These are phyloP conservation scores for Fusarium sp. DNA, from an alignment of 2,329 filamentous ascomycete species.

Conservation along the genomic window DNA sequence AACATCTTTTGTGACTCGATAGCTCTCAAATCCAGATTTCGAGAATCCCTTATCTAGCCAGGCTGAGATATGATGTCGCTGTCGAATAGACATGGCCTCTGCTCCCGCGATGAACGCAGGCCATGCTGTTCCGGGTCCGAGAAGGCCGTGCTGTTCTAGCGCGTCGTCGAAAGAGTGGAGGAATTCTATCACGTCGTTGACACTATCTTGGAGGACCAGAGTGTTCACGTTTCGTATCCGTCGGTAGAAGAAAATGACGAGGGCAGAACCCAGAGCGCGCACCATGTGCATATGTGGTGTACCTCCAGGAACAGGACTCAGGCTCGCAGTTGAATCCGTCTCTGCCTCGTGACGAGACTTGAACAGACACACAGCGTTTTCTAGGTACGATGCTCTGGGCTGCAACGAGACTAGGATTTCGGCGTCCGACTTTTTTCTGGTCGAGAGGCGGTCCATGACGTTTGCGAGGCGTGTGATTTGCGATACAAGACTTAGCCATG, in stretches of 20 bases:
- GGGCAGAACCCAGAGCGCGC: conserved; percentile 28
- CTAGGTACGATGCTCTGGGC: conserved; percentile 26
- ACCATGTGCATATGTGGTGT: conserved; percentile 41
- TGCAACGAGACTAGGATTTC: conserved; percentile 31
- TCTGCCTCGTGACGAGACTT: conserved; percentile 24
- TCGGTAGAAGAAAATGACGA: conserved; percentile 39
- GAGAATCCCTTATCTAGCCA: conserved; percentile 38
- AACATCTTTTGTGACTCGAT: conserved; percentile 30
- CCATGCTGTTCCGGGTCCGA: conserved; percentile 37
- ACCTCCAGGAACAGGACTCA: conserved; percentile 8
- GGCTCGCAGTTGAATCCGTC: background rate
- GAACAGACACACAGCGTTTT: conserved; percentile 38
- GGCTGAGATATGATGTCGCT: conserved; percentile 27
- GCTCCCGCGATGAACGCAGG: conserved; percentile 37
- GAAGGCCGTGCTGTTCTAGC: conserved; percentile 28
- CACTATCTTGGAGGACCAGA: conserved; percentile 32
- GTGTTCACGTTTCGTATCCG: conserved; percentile 39
- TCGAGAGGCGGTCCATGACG: conserved; percentile 26
- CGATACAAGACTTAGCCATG: conserved; percentile 38
- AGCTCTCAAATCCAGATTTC: conserved; percentile 38
- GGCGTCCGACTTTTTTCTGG: conserved; percentile 13
- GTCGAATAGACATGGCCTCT: conserved; percentile 27
- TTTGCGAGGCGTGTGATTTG: conserved; percentile 38
- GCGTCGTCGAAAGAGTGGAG: conserved; percentile 35
- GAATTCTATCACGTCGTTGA: conserved; percentile 31